Evolutionary conservation across 345 rosid species (phyloP).

Genomic region (Aquilaria yunnanensis): DNA sequence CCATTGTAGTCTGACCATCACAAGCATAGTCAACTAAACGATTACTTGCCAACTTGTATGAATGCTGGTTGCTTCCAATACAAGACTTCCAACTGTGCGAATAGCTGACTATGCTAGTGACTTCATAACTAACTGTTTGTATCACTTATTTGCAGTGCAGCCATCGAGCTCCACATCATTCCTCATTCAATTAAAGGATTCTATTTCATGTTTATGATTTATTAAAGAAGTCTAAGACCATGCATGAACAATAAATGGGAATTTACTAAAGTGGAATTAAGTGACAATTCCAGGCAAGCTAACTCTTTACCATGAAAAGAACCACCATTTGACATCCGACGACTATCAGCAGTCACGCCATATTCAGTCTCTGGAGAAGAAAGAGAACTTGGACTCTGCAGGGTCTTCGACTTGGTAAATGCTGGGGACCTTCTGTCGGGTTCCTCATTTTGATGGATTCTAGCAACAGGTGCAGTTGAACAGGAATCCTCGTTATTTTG

Average conservation of each 20-base stretch:
- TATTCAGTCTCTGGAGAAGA: conserved; percentile 16
- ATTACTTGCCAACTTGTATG: too few relatives aligned
- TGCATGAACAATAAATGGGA: too few relatives aligned
- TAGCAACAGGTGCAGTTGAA: conserved; percentile 15
- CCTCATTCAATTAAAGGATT: conserved; percentile 8
- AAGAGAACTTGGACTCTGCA: conserved; percentile 25
- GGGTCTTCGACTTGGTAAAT: conserved; percentile 9
- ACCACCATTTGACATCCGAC: conserved; percentile 16
- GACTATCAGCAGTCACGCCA: conserved; percentile 19
- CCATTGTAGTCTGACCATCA: too few relatives aligned
- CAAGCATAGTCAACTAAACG: too few relatives aligned
- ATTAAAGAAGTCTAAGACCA: too few relatives aligned
- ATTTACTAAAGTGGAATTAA: too few relatives aligned
- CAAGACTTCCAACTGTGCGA: too few relatives aligned
- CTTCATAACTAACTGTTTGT: neutral
- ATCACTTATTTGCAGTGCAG: neutral
- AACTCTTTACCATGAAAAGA: conserved; percentile 21
- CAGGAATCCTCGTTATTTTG: neutral
- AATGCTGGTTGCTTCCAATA: too few relatives aligned
- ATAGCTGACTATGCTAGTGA: neutral
- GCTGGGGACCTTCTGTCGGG: conserved; percentile 19
- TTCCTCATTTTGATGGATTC: conserved; percentile 24
- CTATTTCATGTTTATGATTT: neutral
- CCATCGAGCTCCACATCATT: conserved; percentile 1
- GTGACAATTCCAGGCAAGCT: neutral